Evolutionary conservation across 177 flowering plant species (phyloP), one percentile per base, ranked within the genome.

Genomic region (Vitis hybrid): DNA sequence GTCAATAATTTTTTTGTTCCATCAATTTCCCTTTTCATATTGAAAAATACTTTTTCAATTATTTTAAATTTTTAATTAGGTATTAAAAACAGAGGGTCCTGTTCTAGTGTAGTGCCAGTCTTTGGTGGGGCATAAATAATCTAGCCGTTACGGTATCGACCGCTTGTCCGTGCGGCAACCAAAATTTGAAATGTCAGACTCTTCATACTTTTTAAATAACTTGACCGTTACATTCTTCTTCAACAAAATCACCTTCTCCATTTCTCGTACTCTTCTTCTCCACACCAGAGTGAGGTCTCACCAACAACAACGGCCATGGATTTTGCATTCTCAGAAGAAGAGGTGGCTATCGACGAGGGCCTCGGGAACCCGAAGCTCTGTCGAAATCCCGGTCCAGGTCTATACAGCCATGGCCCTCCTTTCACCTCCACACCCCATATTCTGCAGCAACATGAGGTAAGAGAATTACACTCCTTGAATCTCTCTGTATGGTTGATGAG

Each of bases 351-450:
- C 29, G 90, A 90, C 52, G 81, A 86, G 71, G 78, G 74, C 45
- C 80, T 89, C 31, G 98, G 99, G 18, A 86, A 82, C 86, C 99
- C 99, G 0, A 89, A 79, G 84, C 83, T 95, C 63, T 89, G 96
- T 68, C 77, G 86, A 51, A 87, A 88, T 63, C 79, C 78, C 63
- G 49, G 71, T 26, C 68, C 77, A 50, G 71, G 82, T 50, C 83
- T 81, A 1, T 87, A 82, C 84, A 69, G 45, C 60, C 74, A 68
- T 69, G 97, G 96, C 45, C 99, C 98, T 75, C 99, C 99, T 62
- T 89, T 82, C 78, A 78, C 95, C 39, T 93, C 81, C 84, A 79
- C 71, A 51, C 98, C 98, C 1, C 89, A 86, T 70, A 45, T 73
- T 74, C 74, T 90, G 68, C 85, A 80, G 15, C 79, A 78, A 50